A percentile compares a stretch with the other conserved stretches of the same genome.
Evolutionary conservation across 176 grass and related monocot species (phyloP).

Genomic region (Raddia guianensis): DNA sequence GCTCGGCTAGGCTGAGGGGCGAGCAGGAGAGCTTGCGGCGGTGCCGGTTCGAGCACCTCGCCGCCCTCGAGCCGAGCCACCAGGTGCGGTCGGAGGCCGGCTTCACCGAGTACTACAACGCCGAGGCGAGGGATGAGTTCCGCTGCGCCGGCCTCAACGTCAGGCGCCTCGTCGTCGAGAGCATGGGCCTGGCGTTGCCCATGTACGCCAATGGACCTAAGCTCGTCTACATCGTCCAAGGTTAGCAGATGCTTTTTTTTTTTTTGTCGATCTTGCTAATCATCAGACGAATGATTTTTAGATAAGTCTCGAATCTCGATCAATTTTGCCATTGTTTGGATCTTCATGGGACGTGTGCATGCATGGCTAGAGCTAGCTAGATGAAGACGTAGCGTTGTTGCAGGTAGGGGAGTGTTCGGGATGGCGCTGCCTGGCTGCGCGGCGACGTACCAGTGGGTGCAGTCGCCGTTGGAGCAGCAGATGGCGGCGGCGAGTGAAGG

Average conservation of each 20-base stretch:
- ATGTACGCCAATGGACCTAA: slow-evolving; percentile 36
- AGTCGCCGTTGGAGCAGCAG: slow-evolving; percentile 18
- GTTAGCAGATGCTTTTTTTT: background rate
- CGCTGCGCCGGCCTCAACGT: slow-evolving; percentile 31
- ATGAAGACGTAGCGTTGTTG: no score
- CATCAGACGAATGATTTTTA: no score
- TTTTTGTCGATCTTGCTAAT: no score
- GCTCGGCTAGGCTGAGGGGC: background rate
- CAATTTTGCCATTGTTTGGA: no score
- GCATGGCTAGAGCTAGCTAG: background rate
- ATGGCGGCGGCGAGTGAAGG: background rate
- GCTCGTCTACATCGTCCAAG: slow-evolving; percentile 44
- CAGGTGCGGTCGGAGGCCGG: slow-evolving; percentile 39
- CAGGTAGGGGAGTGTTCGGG: slow-evolving; percentile 39
- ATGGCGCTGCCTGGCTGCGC: slow-evolving; percentile 46
- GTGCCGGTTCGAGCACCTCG: slow-evolving; percentile 38
- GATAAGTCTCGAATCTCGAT: no score
- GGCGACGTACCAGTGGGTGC: slow-evolving; percentile 46
- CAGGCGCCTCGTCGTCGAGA: slow-evolving; percentile 33
- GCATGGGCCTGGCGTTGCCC: slow-evolving; percentile 36
- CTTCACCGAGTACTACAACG: slow-evolving; percentile 33
- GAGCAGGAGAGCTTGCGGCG: background rate
- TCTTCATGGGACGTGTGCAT: background rate
- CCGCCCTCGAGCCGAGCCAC: slow-evolving; percentile 5
- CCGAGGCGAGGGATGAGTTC: slow-evolving; percentile 20